Conservation (phyloP, 768 basidiomycete species). For the Lactarius trivialis region DNA sequence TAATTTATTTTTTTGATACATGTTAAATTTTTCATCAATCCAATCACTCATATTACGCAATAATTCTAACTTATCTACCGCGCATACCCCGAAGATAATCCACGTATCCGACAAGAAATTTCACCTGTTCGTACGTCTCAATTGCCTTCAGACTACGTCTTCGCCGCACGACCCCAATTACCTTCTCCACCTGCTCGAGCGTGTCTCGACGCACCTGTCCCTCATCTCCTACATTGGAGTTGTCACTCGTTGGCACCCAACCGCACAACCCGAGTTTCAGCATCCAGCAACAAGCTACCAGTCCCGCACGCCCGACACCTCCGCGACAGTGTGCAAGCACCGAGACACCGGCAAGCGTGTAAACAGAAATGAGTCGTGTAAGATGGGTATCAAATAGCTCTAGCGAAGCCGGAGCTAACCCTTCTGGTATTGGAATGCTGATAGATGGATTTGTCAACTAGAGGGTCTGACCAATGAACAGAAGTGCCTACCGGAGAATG, state of each 20-base stretch:
- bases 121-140: conserved; percentile 91
- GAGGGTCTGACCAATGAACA: background rate
- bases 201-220: conserved; percentile 39
- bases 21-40: background rate
- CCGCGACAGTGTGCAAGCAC: conserved; percentile 90
- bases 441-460: background rate
- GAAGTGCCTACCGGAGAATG: conserved; percentile 57
- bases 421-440: conserved; percentile 86
- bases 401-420: conserved; percentile 63
- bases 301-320: conserved; percentile 88
- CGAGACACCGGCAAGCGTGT: conserved; percentile 64
- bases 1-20: background rate
- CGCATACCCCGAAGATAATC: conserved; percentile 47
- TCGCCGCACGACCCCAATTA: conserved; percentile 64
- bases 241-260: conserved; percentile 38
- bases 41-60: conserved; percentile 7
- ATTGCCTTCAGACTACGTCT: conserved; percentile 85
- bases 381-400: conserved; percentile 61
- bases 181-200: conserved; percentile 62
- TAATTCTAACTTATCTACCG: background rate
- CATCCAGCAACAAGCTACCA: conserved; percentile 90
- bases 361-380: conserved; percentile 54
- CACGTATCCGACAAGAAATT: conserved; percentile 73
- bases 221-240: background rate
- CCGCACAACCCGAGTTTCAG: conserved; percentile 87